Percentiles rank a stretch among this genome's conserved stretches.
phyloP scores from a whole-genome alignment of 179 eudicot genomes.

The Beta macrorhiza region DNA sequence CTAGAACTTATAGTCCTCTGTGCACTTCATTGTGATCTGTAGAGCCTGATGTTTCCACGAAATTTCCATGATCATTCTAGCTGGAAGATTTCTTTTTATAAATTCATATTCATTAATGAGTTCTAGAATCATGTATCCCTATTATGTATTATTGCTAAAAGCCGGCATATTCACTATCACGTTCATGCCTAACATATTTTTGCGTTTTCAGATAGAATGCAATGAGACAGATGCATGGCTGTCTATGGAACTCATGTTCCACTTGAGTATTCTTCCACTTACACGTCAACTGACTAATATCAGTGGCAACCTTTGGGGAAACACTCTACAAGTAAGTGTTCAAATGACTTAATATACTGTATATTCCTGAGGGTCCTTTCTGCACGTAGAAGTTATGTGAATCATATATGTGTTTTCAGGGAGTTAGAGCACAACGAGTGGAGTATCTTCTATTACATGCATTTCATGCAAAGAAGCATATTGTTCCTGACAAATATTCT shows the following conservation, averaged over 20 bases:
- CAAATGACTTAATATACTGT: constrained; percentile 4
- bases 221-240: constrained; percentile 97
- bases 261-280: constrained; percentile 88
- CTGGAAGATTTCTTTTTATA: neutral
- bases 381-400: neutral
- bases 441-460: constrained; percentile 94
- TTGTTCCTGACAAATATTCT: constrained; percentile 84
- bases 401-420: constrained; percentile 46
- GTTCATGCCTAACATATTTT: constrained; percentile 16
- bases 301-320: constrained; percentile 99
- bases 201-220: constrained; percentile 69
- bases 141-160: neutral
- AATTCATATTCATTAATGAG: no score
- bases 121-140: neutral
- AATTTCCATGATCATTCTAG: neutral
- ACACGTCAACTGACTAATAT: constrained; percentile 92
- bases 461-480: constrained; percentile 86
- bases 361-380: constrained; percentile 10
- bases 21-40: neutral
- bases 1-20: neutral
- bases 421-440: constrained; percentile 97
- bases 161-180: constrained; percentile 2
- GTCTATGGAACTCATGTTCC: constrained; percentile 98
- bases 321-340: constrained; percentile 81
- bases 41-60: neutral